phyloP scores from a whole-genome alignment of 129 eudicot species.

The Helianthus annuus region HanXRQr2.0-SUNRISE NC_035435.2:171607860-171608359 shows the following conservation, averaged over 20 bases:
- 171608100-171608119: conserved; percentile 6
- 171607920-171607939: too few relatives aligned
- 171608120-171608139: conserved; percentile 35
- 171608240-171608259: conserved; percentile 41
- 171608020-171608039: too few relatives aligned
- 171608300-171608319: conserved; percentile 9
- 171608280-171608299: conserved; percentile 26
- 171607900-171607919: too few relatives aligned
- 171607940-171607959: too few relatives aligned
- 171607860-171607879: too few relatives aligned
- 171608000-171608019: too few relatives aligned
- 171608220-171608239: conserved; percentile 20
- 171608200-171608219: conserved; percentile 37
- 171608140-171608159: conserved; percentile 26
- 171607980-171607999: too few relatives aligned
- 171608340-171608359: background rate
- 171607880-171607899: too few relatives aligned
- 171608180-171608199: conserved; percentile 41
- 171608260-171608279: conserved; percentile 43
- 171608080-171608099: conserved; percentile 24
- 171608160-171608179: conserved; percentile 25
- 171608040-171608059: background rate
- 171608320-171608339: background rate
- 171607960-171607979: too few relatives aligned
- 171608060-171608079: background rate